Evolutionary conservation across 2,329 filamentous ascomycete species (phyloP), one percentile per base, ranked within the genome.

Genomic region (Malbranchea zuffiana): DNA sequence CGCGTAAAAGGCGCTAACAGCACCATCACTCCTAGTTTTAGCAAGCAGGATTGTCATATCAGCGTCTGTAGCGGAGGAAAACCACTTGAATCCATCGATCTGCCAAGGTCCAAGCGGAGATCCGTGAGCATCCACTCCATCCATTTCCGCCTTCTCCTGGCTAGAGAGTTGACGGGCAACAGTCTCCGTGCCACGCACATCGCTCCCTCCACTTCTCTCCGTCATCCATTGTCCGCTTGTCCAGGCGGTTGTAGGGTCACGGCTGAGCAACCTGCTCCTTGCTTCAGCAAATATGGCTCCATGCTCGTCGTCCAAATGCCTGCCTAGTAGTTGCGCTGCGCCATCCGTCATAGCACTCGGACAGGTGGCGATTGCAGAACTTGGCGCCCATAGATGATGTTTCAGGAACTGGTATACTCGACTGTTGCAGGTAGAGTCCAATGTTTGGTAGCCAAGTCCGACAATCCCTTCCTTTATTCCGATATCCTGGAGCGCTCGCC

Each of bases 201-300:
- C 80, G 44, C 75, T 80, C 0, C 79, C 80, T 1, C 79, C 79
- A 0, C 68, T 66, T 2, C 79, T 66, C 47, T 83, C 79, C 0
- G 80, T 84, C 80, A 84, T 83, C 80, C 80, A 84, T 52, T 84
- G 80, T 0, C 79, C 79, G 26, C 72, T 80, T 0, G 78, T 84
- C 80, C 79, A 84, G 7, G 44, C 40, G 18, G 31, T 17, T 24
- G 23, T 13, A 10, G 64, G 59, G 36, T 78, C 65, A 3, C 70
- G 62, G 3, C 69, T 72, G 1, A 62, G 72, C 3, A 82, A 58
- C 23, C 43, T 47, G 24, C 36, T 41, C 27, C 46, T 35, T 6
- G 48, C 46, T 27, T 47, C 39, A 4, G 40, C 29, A 33, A 50
- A 50, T 27, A 50, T 36, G 6, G 33, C 28, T 13, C 46, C 47